Evolutionary conservation across 1,284 basidiomycete species (phyloP), one percentile per base, ranked within the genome.

Genomic region (Sporisorium graminicola): DNA sequence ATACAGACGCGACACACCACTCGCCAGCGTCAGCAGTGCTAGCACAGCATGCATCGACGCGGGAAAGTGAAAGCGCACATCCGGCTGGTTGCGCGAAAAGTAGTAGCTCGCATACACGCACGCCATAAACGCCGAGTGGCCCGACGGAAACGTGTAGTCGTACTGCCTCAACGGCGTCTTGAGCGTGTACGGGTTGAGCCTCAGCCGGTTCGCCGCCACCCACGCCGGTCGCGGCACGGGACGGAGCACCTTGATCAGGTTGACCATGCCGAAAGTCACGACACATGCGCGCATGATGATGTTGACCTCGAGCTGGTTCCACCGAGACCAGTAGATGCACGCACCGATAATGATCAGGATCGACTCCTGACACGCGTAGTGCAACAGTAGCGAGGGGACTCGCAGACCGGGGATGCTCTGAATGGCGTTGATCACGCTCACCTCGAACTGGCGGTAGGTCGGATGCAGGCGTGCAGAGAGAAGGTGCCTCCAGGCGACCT

Each of bases 201-300:
- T 65, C 51, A 65, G 52, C 27, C 64, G 64, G 26, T 43, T 35
- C 18, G 64, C 64, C 13, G 64, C 64, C 18, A 65, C 64, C 64
- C 64, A 65, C n/a, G 64, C 64, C 7, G 64, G 64, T 51, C 64
- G 64, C 2, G 64, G 64, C 6, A 65, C 64, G 16, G 64, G 64
- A 2, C 51, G 57, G 9, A 59, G 8, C 9, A 65, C 64, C 33
- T 65, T 65, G 64, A 65, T 65, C 43, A 65, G 42, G 52, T 65
- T 65, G 64, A 65, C 64, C 16, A 65, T 50, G 27, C 57, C 64
- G n/a, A 65, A 65, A 2, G 31, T 35, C 6, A 51, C 55, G 26
- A 65, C 55, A 51, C 64, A 65, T 2, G 64, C 43, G 29, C 64
- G 64, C 64, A 65, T 65, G 64, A 65, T 65, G 52, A 59, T 56